Evolutionary conservation across 371 early-diverging fungal genomes (phyloP).

Genomic region (Mucor irregularis): DNA sequence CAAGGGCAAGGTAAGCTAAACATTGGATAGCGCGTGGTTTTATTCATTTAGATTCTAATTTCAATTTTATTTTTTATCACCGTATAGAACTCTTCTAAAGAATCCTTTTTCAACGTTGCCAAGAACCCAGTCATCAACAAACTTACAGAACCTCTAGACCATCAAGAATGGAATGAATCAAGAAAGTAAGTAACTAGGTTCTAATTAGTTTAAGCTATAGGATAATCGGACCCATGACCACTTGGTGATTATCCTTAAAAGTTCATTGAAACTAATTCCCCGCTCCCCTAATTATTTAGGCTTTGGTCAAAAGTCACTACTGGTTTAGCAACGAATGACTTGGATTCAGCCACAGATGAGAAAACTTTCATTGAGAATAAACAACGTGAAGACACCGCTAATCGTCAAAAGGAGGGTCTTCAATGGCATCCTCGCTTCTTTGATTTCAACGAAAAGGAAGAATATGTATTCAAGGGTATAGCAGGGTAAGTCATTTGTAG

Average conservation of each 20-base stretch:
- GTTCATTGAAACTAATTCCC: not conserved
- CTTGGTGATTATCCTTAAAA: constrained; percentile 41
- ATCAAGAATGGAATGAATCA: constrained; percentile 86
- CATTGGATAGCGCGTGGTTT: not conserved
- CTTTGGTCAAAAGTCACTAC: constrained; percentile 74
- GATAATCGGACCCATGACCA: constrained; percentile 54
- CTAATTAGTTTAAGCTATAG: constrained; percentile 54
- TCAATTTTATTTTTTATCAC: too few relatives aligned
- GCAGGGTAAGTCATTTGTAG: constrained; percentile 14
- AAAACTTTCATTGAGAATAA: constrained; percentile 75
- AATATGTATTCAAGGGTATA: constrained; percentile 23
- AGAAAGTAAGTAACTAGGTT: constrained; percentile 49
- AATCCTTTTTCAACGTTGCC: constrained; percentile 37
- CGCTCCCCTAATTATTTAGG: constrained; percentile 30
- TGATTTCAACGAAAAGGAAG: constrained; percentile 24
- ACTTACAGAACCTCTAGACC: constrained; percentile 49
- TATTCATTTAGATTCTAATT: not conserved
- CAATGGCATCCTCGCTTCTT: constrained; percentile 70
- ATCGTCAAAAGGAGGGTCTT: constrained; percentile 55
- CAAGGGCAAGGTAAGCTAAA: constrained; percentile 8
- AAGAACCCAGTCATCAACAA: constrained; percentile 41
- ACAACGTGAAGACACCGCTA: constrained; percentile 65
- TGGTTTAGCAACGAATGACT: constrained; percentile 66
- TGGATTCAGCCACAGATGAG: constrained; percentile 62
- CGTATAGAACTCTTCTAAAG: constrained; percentile 30